Conservation (phyloP, 1,284 basidiomycete genomes). For the Ustilago hordei region DNA sequence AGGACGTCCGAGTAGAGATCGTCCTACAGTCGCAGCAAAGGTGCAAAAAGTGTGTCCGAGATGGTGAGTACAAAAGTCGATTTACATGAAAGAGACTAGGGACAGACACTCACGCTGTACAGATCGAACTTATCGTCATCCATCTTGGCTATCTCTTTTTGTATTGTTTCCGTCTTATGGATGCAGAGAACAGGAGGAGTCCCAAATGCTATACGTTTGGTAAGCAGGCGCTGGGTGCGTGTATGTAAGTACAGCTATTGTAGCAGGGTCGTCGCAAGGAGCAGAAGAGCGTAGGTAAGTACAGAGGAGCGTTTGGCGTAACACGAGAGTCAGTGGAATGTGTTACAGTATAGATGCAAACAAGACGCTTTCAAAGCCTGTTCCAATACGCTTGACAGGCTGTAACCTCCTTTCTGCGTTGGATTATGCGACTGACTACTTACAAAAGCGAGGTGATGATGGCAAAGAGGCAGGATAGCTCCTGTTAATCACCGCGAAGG, state of each 20-base stretch:
- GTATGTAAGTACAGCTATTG: background rate
- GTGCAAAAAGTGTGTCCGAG: background rate
- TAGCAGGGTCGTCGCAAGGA: background rate
- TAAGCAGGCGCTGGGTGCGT: background rate
- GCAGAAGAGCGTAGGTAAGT: background rate
- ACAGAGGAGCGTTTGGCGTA: background rate
- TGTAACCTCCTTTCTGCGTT: background rate
- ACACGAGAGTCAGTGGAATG: background rate
- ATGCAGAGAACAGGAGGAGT: background rate
- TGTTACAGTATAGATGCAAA: background rate
- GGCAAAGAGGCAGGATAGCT: background rate
- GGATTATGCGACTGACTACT: constrained; percentile 8
- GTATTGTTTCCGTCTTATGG: background rate
- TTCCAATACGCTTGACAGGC: too few relatives aligned
- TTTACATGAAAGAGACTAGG: too few relatives aligned
- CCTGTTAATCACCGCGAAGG: constrained; percentile 1
- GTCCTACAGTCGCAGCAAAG: constrained; percentile 25
- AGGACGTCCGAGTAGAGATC: constrained; percentile 58
- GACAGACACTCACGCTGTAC: constrained; percentile 54
- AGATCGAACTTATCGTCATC: constrained; percentile 60
- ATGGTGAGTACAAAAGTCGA: background rate
- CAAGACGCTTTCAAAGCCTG: too few relatives aligned
- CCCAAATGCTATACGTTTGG: constrained; percentile 1
- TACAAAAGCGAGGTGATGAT: constrained; percentile 18
- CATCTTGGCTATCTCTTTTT: constrained; percentile 19